A percentile compares a stretch with the other conserved stretches of the same genome.
phyloP scores from a whole-genome alignment of 2,329 filamentous ascomycete species.

The Exophiala bonariae region DNA sequence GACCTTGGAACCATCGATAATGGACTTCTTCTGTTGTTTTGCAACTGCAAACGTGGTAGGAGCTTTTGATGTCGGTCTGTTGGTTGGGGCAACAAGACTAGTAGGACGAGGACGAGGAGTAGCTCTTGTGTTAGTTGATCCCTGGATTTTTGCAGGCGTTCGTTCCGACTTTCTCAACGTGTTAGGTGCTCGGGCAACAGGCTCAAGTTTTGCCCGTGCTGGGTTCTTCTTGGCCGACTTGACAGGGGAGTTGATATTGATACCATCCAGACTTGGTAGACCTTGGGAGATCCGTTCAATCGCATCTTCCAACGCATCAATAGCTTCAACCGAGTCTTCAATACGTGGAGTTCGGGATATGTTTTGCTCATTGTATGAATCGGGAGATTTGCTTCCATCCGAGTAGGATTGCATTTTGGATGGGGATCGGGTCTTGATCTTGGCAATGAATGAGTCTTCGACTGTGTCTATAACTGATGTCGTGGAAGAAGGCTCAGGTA shows the following conservation, averaged over 20 bases:
- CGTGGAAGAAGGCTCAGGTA: slow-evolving; percentile 3
- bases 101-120: slow-evolving; percentile 3
- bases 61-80: slow-evolving; percentile 17
- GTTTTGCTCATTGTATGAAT: slow-evolving; percentile 26
- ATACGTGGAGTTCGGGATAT: slow-evolving; percentile 28
- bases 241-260: slow-evolving; percentile 24
- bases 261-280: slow-evolving; percentile 31
- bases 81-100: slow-evolving; percentile 2
- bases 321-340: slow-evolving; percentile 51
- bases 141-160: slow-evolving; percentile 11
- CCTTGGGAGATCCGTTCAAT: slow-evolving; percentile 48
- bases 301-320: slow-evolving; percentile 54
- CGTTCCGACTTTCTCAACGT: slow-evolving; percentile 16
- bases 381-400: slow-evolving; percentile 3
- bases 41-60: slow-evolving; percentile 4
- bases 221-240: slow-evolving; percentile 18
- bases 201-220: neutral
- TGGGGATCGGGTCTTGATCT: slow-evolving; percentile 31
- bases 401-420: slow-evolving; percentile 20
- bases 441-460: slow-evolving; percentile 33
- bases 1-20: slow-evolving; percentile 12
- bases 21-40: slow-evolving; percentile 20
- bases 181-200: neutral
- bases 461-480: slow-evolving; percentile 8
- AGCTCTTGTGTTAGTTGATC: slow-evolving; percentile 9